phyloP scores from a whole-genome alignment of 2,329 filamentous ascomycete genomes.

The Xylaria sp. region DNA sequence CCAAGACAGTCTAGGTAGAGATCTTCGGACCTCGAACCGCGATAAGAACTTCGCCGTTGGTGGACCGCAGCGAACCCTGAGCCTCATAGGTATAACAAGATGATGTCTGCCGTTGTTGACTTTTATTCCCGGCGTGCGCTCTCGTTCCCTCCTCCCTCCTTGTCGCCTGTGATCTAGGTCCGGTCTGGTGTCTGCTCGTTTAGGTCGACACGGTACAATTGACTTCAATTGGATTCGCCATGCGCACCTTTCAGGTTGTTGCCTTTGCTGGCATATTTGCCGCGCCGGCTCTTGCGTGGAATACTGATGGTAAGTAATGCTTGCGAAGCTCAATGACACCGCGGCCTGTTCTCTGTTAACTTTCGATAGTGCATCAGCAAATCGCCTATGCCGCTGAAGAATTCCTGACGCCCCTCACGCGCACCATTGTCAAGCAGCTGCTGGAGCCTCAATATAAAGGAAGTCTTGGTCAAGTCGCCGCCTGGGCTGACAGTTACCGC shows the following conservation, averaged over 20 bases:
- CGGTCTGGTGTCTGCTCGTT: background rate
- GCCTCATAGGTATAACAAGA: constrained; percentile 10
- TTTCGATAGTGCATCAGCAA: constrained; percentile 39
- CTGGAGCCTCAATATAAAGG: constrained; percentile 48
- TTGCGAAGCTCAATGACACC: background rate
- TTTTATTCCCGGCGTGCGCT: constrained; percentile 6
- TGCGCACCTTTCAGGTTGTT: constrained; percentile 35
- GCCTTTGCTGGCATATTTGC: constrained; percentile 30
- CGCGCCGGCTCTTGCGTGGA: constrained; percentile 38
- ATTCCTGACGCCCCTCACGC: constrained; percentile 37
- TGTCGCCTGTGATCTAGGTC: background rate
- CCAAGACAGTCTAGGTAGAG: constrained; percentile 11
- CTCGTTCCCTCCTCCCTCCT: constrained; percentile 14
- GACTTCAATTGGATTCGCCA: constrained; percentile 3
- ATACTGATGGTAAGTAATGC: constrained; percentile 37
- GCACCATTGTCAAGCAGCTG: constrained; percentile 47
- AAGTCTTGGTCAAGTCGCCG: constrained; percentile 52
- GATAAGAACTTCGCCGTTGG: constrained; percentile 22
- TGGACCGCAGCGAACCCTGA: background rate
- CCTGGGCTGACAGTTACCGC: constrained; percentile 53
- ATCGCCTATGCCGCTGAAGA: constrained; percentile 41
- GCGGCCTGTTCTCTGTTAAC: constrained; percentile 5
- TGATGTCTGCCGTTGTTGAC: constrained; percentile 4
- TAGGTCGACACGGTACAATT: background rate
- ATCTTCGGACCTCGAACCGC: constrained; percentile 1